These are phyloP conservation scores for Candida germanica DNA, from an alignment of 805 yeast genomes.

Conservation along the genomic window DNA sequence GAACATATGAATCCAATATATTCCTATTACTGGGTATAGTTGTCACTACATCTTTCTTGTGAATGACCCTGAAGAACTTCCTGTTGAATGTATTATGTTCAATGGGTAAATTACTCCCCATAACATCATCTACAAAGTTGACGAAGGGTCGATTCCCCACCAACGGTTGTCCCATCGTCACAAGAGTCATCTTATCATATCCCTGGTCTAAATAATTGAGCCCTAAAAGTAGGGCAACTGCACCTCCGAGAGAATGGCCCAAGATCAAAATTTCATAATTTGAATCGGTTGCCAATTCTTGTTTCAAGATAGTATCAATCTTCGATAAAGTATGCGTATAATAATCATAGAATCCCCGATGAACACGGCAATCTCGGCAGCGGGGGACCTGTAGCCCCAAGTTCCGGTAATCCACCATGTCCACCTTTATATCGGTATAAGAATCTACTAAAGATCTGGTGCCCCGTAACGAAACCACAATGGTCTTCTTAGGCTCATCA, in stretches of 20 bases:
- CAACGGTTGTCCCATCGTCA: conserved; percentile 46
- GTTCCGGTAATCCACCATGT: conserved; percentile 29
- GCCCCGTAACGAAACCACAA: conserved; percentile 39
- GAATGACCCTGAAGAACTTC: conserved; percentile 24
- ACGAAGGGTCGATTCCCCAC: conserved; percentile 39
- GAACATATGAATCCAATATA: conserved; percentile 22
- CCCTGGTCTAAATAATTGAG: conserved; percentile 36
- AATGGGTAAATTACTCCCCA: conserved; percentile 26
- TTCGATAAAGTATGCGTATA: conserved; percentile 25
- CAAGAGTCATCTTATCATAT: conserved; percentile 25
- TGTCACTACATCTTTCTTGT: conserved; percentile 23
- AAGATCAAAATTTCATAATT: conserved; percentile 21
- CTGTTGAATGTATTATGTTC: conserved; percentile 18
- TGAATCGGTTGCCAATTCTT: conserved; percentile 17
- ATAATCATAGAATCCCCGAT: conserved; percentile 33
- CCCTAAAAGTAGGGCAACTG: conserved; percentile 36
- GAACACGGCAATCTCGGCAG: conserved; percentile 37
- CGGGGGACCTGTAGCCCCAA: conserved; percentile 18
- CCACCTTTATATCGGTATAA: conserved; percentile 36
- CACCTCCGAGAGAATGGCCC: conserved; percentile 41
- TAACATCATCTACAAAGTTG: conserved; percentile 30
- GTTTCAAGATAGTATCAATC: conserved; percentile 22
- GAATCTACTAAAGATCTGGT: conserved; percentile 41
- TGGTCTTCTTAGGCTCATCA: conserved; percentile 20
- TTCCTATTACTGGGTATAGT: conserved; percentile 27